Base-by-base conservation (phyloP, 441 rosid species). In the Pelargonium fulgidum region DNA sequence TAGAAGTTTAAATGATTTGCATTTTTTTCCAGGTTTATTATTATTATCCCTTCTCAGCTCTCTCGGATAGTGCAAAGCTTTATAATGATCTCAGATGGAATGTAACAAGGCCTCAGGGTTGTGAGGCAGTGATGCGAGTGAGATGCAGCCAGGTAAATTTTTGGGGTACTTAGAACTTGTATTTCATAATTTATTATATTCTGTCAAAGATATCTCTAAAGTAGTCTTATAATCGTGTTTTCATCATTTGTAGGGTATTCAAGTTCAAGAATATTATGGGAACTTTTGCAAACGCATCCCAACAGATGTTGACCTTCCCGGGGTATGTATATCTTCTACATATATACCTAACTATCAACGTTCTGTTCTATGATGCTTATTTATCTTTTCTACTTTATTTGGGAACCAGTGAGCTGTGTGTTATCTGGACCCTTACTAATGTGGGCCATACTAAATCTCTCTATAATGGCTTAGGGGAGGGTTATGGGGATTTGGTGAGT, bases 51-150 rank as follows among this genome's bases (percentile, higher is more conserved):
- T 96, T 95, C 82, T 93, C 98, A 36, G 96, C 93, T 42, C 76
- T 91, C 68, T 83, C 92, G 68, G 97, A 93, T 89, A 83, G 96
- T 39, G 92, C 96, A 70, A 96, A 93, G 92, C 96, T 96, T 45
- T 93, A 87, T 85, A 96, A 91, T 79, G 99, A 96, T 84, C 96
- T 91, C 22, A 89, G 92, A 80, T 96, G 99, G 99, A 96, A 96
- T 82, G 77, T 93, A 73, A 85, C 92, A 47, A 87, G 99, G 84
- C 98, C 97, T 68, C 99, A 96, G 84, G 97, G 98, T 69, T 88
- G 84, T 82, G 99, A 96, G 87, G 96, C 98, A 52, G 98, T 96
- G 64, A 93, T 96, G 99, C 90, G 97, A 70, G 98, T 96, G 73
- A 85, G 98, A 84, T 91, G 98, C 85, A 89, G 98, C 81, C 96